phyloP scores from a whole-genome alignment of 208 protist genomes.

The Strigomonas culicis region DNA sequence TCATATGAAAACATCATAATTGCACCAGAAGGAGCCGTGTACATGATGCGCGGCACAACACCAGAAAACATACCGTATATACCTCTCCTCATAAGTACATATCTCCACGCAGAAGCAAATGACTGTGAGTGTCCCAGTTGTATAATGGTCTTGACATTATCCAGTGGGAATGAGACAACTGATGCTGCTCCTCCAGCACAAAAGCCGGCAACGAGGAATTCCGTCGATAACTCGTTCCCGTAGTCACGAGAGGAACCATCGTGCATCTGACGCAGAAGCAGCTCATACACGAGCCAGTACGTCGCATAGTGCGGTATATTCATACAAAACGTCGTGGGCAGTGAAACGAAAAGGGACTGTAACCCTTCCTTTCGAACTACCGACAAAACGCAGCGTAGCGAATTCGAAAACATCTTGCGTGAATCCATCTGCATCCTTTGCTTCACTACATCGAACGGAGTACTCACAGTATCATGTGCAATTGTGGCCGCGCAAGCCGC shows the following conservation, averaged over 20 bases:
- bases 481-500: constrained; percentile 67
- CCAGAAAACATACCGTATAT: constrained; percentile 69
- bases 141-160: constrained; percentile 89
- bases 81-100: constrained; percentile 37
- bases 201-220: constrained; percentile 76
- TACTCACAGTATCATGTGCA: constrained; percentile 89
- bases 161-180: constrained; percentile 90
- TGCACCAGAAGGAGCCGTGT: constrained; percentile 85
- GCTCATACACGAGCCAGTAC: constrained; percentile 93
- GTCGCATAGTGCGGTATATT: constrained; percentile 91
- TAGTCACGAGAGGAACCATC: constrained; percentile 35
- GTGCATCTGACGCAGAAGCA: constrained; percentile 30
- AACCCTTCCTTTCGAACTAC: constrained; percentile 59
- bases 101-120: constrained; percentile 12
- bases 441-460: constrained; percentile 94
- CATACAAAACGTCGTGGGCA: constrained; percentile 91
- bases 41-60: constrained; percentile 78
- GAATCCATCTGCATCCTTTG: constrained; percentile 92
- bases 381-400: constrained; percentile 38
- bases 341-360: constrained; percentile 72
- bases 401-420: constrained; percentile 37
- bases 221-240: constrained; percentile 39
- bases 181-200: constrained; percentile 78
- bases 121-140: constrained; percentile 58
- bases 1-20: constrained; percentile 94